Conservation (phyloP, 208 protist species). For the Leishmania gerbilli region DNA sequence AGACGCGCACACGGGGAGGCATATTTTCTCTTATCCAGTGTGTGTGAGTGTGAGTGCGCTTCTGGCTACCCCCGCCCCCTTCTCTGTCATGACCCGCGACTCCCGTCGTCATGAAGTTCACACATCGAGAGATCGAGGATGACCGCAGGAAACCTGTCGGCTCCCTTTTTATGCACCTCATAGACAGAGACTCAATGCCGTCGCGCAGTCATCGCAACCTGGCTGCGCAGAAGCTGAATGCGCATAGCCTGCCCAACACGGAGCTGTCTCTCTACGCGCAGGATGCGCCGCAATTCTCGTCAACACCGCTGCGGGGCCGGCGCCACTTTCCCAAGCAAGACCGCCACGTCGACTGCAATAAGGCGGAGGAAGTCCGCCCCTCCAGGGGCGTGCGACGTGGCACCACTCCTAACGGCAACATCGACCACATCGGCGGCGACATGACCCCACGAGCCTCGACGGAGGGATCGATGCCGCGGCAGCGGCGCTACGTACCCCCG, state of each 20-base stretch:
- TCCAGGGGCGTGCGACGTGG: constrained; percentile 17
- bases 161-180: constrained; percentile 62
- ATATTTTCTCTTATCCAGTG: not conserved
- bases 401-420: constrained; percentile 1
- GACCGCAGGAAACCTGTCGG: constrained; percentile 59
- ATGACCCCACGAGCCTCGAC: constrained; percentile 26
- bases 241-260: constrained; percentile 65
- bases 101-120: constrained; percentile 35
- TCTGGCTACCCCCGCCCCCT: not conserved
- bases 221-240: constrained; percentile 26
- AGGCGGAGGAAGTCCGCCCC: constrained; percentile 5
- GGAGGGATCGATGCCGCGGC: constrained; percentile 22
- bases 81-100: not conserved
- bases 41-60: no score
- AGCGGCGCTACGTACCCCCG: constrained; percentile 41
- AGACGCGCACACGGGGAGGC: not conserved
- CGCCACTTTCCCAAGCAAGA: constrained; percentile 35
- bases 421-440: constrained; percentile 40
- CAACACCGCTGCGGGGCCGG: constrained; percentile 30
- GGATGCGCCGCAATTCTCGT: constrained; percentile 8
- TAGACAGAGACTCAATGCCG: constrained; percentile 53
- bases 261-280: constrained; percentile 53
- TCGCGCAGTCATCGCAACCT: constrained; percentile 34
- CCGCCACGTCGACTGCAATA: constrained; percentile 18
- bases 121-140: constrained; percentile 51